These are phyloP conservation scores for Eutrema salsugineum DNA, from an alignment of 441 rosid genomes.

Conservation along the genomic window DNA sequence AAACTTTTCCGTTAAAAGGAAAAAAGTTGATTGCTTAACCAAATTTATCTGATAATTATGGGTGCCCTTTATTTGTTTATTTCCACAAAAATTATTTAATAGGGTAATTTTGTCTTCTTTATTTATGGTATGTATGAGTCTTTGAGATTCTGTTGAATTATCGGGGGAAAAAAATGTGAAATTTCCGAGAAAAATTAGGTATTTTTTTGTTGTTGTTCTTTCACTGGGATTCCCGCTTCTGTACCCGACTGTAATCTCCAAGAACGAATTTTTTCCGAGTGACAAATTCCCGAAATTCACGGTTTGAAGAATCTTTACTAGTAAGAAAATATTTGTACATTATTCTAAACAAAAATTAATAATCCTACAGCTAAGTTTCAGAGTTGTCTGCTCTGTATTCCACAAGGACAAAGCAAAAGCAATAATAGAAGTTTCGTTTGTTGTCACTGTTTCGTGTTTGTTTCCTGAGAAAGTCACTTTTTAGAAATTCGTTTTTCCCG, in stretches of 20 bases:
- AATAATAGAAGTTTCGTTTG: conserved; percentile 18
- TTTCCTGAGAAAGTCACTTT: conserved; percentile 11
- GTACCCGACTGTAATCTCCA: neutral
- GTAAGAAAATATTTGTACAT: conserved; percentile 9
- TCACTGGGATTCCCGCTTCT: conserved; percentile 1
- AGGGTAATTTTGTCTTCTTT: neutral
- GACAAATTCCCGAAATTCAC: conserved; percentile 4
- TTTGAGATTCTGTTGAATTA: neutral
- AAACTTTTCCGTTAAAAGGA: neutral
- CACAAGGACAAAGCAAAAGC: conserved; percentile 5
- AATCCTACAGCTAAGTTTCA: conserved; percentile 13
- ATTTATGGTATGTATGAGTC: neutral
- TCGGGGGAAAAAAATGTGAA: neutral
- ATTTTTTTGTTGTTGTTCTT: neutral
- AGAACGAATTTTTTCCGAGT: neutral
- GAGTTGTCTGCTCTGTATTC: conserved; percentile 24
- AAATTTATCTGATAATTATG: neutral
- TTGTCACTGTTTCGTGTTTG: conserved; percentile 7
- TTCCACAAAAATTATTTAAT: neutral
- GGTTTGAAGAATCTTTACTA: neutral
- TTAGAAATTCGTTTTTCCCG: neutral
- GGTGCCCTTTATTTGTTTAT: neutral
- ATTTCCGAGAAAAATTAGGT: neutral
- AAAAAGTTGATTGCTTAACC: neutral
- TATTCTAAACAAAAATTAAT: neutral